Evolutionary conservation across 1,284 basidiomycete genomes (phyloP), one percentile per base, ranked within the genome.

Genomic region (Malassezia dermatis): DNA sequence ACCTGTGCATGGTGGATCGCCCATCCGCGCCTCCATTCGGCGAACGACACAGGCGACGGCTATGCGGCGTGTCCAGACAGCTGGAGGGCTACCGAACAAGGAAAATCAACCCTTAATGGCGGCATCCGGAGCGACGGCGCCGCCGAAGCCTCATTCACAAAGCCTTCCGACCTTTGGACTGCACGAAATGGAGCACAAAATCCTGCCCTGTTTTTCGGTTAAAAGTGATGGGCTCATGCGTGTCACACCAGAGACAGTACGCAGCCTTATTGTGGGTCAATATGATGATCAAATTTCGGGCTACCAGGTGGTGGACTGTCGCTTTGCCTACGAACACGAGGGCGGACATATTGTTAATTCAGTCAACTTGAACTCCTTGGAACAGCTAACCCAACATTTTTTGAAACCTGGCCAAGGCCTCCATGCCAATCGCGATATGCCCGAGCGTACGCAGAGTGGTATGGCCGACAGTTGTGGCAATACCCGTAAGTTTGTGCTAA

Each of bases 181-280:
- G 2, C 71, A 66, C 2, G 69, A 72, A 46, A 62, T 62, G 46
- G 80, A 85, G 60, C 89, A 90, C 43, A 98, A 98, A 78, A 82
- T 93, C 57, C 76, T 99, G 51, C 91, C 93, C 17, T 98, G 93
- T 76, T 86, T 89, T 73, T 83, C 84, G 50, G 90, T 94, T 52
- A 84, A 85, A 52, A 88, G 95, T 64, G 93, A 99, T 67, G 91
- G 93, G 1, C 75, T 99, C 47, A 93, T 96, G 84, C 82, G 93
- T 60, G 88, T 99, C 61, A 84, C 81, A 26, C 77, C 81, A 17
- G 76, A 82, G 58, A 96, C 90, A 30, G 48, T 74, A 41, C 58
- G 63, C 13, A 60, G 64, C 6, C 46, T 73, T n/a, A 59, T 73
- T 3, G 56, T 56, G 3, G 70, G 71, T 43, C 58, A 62, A 23